Conservation (phyloP, 345 rosid species). For the Arabis alpina region DNA sequence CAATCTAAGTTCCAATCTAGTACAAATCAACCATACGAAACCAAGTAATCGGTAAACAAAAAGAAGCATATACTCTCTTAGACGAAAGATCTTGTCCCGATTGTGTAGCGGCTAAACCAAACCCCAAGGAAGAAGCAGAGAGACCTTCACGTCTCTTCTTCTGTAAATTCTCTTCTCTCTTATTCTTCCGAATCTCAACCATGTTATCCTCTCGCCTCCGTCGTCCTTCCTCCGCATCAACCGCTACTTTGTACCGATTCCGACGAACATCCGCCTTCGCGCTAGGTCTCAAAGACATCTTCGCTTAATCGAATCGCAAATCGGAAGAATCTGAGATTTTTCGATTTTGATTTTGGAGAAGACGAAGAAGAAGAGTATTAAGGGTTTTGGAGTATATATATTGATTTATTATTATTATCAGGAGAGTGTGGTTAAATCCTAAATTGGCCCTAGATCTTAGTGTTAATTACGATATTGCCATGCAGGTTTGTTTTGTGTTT, state of each 20-base stretch:
- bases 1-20: conserved; percentile 7
- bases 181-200: conserved; percentile 90
- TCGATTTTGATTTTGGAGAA: too few relatives aligned
- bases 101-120: conserved; percentile 36
- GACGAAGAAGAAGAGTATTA: neutral
- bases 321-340: conserved; percentile 21
- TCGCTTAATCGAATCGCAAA: conserved; percentile 22
- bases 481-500: neutral
- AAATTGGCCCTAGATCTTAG: conserved; percentile 4
- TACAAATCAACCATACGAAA: neutral
- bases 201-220: conserved; percentile 81
- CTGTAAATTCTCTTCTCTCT: conserved; percentile 73
- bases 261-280: conserved; percentile 72
- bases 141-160: conserved; percentile 79
- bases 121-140: conserved; percentile 42
- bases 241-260: conserved; percentile 73
- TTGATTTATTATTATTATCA: neutral
- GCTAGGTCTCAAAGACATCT: conserved; percentile 73
- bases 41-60: neutral
- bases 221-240: conserved; percentile 79
- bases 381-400: conserved; percentile 29
- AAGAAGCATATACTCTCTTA: conserved; percentile 52
- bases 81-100: conserved; percentile 43
- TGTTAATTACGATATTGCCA: conserved; percentile 13
- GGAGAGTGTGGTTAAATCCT: conserved; percentile 17